These are phyloP conservation scores for Arachnomyces sp. DNA, from an alignment of 2,329 filamentous ascomycete genomes.

Conservation along the genomic window DNA sequence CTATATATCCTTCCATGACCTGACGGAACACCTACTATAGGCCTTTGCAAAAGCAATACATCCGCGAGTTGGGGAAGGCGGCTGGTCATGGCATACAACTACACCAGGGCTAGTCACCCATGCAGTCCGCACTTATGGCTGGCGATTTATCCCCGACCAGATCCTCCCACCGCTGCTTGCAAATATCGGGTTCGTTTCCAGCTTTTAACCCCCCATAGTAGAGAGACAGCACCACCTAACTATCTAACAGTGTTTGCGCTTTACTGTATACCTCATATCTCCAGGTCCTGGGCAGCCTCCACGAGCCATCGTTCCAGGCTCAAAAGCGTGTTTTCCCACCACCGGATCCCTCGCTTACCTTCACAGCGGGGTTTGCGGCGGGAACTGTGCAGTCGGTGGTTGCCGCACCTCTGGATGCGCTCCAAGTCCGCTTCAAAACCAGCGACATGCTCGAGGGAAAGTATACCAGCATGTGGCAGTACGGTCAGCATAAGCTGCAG, in stretches of 20 bases:
- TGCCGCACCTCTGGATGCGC: constrained; percentile 55
- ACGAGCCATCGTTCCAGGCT: constrained; percentile 49
- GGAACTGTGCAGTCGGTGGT: constrained; percentile 53
- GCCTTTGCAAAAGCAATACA: constrained; percentile 57
- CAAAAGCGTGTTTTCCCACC: constrained; percentile 54
- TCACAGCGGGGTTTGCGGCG: constrained; percentile 51
- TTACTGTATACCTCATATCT: constrained; percentile 57
- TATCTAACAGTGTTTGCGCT: constrained; percentile 44
- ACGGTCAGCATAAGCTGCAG: constrained; percentile 48
- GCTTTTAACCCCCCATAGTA: background rate
- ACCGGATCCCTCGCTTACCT: constrained; percentile 44
- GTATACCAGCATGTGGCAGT: constrained; percentile 57
- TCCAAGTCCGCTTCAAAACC: constrained; percentile 54
- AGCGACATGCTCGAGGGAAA: constrained; percentile 51
- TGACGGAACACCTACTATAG: constrained; percentile 23
- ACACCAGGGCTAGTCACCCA: constrained; percentile 54
- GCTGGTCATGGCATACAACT: constrained; percentile 54
- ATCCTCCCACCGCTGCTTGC: constrained; percentile 55
- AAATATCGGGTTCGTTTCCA: constrained; percentile 45
- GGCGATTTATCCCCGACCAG: constrained; percentile 57
- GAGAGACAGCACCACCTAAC: background rate
- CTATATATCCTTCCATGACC: constrained; percentile 3
- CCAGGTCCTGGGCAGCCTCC: constrained; percentile 48
- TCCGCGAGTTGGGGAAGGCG: constrained; percentile 38
- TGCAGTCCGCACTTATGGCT: constrained; percentile 53